phyloP scores from a whole-genome alignment of 345 rosid genomes.

The Aurinia saxatilis region DNA sequence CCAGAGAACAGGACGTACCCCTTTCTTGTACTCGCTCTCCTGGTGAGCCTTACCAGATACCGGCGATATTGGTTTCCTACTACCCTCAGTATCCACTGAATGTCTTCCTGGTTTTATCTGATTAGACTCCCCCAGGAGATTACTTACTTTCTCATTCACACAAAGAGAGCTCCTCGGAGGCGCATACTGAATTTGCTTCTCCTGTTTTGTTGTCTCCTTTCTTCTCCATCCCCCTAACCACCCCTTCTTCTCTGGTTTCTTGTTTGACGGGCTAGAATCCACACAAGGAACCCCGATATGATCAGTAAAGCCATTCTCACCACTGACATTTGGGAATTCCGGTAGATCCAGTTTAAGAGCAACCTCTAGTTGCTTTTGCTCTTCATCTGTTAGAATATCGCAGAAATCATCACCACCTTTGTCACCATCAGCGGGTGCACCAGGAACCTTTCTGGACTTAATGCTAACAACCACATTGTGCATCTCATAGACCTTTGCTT shows the following conservation, averaged over 20 bases:
- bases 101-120: constrained; percentile 78
- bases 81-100: constrained; percentile 63
- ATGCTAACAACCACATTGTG: constrained; percentile 93
- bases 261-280: constrained; percentile 42
- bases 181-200: constrained; percentile 49
- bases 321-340: constrained; percentile 46
- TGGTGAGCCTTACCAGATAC: constrained; percentile 47
- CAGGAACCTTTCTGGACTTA: constrained; percentile 85
- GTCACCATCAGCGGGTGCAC: constrained; percentile 79
- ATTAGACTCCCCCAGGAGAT: constrained; percentile 62
- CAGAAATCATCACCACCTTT: constrained; percentile 59
- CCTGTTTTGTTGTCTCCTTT: constrained; percentile 52
- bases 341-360: constrained; percentile 74
- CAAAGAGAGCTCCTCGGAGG: constrained; percentile 81
- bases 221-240: constrained; percentile 98
- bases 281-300: constrained; percentile 54
- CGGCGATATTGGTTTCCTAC: constrained; percentile 45
- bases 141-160: constrained; percentile 80
- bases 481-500: constrained; percentile 95
- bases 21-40: constrained; percentile 90
- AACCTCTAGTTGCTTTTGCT: constrained; percentile 79
- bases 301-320: constrained; percentile 43
- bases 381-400: constrained; percentile 77
- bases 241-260: constrained; percentile 81
- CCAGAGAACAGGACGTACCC: constrained; percentile 92